These are phyloP conservation scores for Thelonectria olida DNA, from an alignment of 2,329 filamentous ascomycete genomes.

Conservation along the genomic window DNA sequence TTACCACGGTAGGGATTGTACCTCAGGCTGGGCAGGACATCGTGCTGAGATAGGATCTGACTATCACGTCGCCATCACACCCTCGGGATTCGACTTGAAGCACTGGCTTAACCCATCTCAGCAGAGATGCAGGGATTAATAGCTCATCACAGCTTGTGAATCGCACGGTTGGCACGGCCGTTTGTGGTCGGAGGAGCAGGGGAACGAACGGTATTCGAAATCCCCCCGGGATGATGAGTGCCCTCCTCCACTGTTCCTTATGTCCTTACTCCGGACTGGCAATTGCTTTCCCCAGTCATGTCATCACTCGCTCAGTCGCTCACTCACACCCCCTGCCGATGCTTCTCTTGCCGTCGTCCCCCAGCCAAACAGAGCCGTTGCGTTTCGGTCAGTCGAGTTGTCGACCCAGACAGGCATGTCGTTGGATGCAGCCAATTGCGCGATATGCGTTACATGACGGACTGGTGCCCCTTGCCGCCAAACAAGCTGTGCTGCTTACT, in stretches of 20 bases:
- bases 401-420: conserved; percentile 9
- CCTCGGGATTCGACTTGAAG: not conserved
- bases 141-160: conserved; percentile 4
- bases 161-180: conserved; percentile 14
- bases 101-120: not conserved
- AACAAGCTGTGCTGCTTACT: no score
- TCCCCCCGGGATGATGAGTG: no score
- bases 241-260: no score
- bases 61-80: not conserved
- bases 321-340: no score
- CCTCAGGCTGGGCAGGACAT: no score
- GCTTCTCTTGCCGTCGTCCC: no score
- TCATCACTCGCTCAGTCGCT: conserved; percentile 4
- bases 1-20: no score
- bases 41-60: not conserved
- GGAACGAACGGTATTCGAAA: not conserved
- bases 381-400: conserved; percentile 4
- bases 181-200: not conserved
- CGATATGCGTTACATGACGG: conserved; percentile 19
- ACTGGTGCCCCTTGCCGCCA: no score
- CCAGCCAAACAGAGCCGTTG: not conserved
- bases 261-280: no score
- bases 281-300: no score
- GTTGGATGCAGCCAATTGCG: conserved; percentile 16
- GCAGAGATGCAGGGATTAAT: conserved; percentile 2